Base-by-base conservation (phyloP, 441 rosid species). In the Pelargonium myrrhifolium region DNA sequence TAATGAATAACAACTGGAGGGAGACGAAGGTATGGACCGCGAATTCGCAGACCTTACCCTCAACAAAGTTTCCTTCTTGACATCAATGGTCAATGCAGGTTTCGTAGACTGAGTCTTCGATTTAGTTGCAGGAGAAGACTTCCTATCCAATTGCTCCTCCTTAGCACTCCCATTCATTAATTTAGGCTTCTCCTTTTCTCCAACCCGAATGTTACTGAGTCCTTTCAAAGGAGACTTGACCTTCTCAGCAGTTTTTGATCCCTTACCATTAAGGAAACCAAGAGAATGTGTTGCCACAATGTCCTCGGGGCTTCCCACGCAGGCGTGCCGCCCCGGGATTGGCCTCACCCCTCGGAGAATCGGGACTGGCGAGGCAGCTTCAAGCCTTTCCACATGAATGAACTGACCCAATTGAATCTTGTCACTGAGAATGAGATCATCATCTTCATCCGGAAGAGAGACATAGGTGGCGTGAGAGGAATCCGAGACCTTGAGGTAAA, bases 401-500 rank as follows among this genome's bases (percentile, higher is more conserved):
- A 92, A 95, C 74, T 95, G 99, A 59, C 99, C 98, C 77, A 95
- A 74, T 59, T 95, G 99, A 65, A 95, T 83, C 80, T 89, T 90
- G 71, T 95, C 98, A 21, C 95, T 92, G 68, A 90, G 94, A 77
- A 95, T 90, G 66, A 92, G 80, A 81, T 95, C 99, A 80, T 89
- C 87, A 58, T 90, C 98, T 64, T 92, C 93, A 74, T 92, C 94
- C 72, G 97, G 93, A 20, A 95, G 82, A 71, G 98, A 92, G 4
- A 90, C 97, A 58, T 89, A 95, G 43, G 97, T 92, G 12, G 99
- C 99, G 72, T 90, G 99, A 37, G 97, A 95, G 1, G 99, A 95
- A 87, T 95, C 99, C 31, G 99, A 95, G 69, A 95, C 98, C 86
- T 86, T 95, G n/a, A 95, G 88, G 76, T 87, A 90, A 71, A 95